Evolutionary conservation across 768 basidiomycete genomes (phyloP), one percentile per base, ranked within the genome.

Genomic region (Galerina marginata): DNA sequence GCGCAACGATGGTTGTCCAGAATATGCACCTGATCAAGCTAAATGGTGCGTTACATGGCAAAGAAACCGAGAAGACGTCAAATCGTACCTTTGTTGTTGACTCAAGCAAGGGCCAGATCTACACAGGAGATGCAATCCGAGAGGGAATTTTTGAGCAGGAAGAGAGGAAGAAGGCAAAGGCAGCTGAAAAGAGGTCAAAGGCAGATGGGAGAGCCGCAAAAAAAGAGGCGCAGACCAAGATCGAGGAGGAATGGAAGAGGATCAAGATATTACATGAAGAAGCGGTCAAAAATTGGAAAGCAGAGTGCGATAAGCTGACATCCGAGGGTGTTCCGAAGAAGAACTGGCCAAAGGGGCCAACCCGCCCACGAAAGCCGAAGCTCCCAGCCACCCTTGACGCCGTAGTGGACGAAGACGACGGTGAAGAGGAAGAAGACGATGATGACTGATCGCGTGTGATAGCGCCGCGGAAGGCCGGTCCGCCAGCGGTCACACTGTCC

Each of bases 1-100:
- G 65, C 45, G 64, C 66, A 38, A 62, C 63, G 54, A 44, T 70
- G 1, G 53, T 68, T 11, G 26, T 70, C 9, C 67, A 69, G 54
- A 67, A 70, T 52, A 52, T 70, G 40, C 55, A 36, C 26, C 64
- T 66, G 53, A 43, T 39, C 37, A 61, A 56, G 44, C 26, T 60
- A 42, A 60, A 49, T 39, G 57, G 45, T 14, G 61, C 64, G 20
- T 54, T 69, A 23, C 42, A 62, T 45, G 59, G 53, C 20, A 65
- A 67, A 50, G 66, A 69, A 50, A 62, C 61, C 3, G 52, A 47
- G 26, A 67, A 59, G 52, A 59, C 43, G 15, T 55, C 54, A 46
- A 38, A 15, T 45, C 54, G 29, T 16, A 55, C 54, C 12, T 45
- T 36, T 9, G 33, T 20, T n/a, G 11, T 55, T 37, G 43, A 55